Base-by-base conservation (phyloP, 306 rosid species). In the Trifolium subterraneum region DNA sequence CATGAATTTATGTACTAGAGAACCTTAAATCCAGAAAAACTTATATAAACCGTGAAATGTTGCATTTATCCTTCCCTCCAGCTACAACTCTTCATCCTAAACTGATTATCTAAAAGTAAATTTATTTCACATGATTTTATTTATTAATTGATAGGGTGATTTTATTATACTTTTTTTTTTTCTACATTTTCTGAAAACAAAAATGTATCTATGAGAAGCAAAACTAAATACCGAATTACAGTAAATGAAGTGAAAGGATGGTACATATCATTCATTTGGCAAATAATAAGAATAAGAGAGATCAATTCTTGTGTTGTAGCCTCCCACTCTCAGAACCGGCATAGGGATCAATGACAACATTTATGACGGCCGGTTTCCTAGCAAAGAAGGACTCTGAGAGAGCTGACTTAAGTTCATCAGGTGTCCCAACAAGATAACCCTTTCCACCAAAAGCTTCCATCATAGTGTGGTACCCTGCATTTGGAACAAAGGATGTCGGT, bases 361-460 rank as follows among this genome's bases (percentile, higher is more conserved):
- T 81, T 52, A 94, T 48, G 10, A 94, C 95, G 0, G 93, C 93
- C 10, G 97, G 99, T 81, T 90, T 92, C 44, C 84, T 81, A 36
- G 93, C 89, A 22, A 88, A 79, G 82, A 92, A 92, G 54, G 93
- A 73, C 79, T 92, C 93, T 0, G 95, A 82, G 75, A 94, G 93
- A 22, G 99, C 92, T 67, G 84, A 75, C 74, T 85, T 92, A 54
- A 94, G 78, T 73, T 92, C 96, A 61, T 88, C 89, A 0, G 96
- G 97, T 31, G 96, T 90, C 76, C 72, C 84, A 15, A 83, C 84
- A 70, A 86, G 81, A 83, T 90, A 94, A 7, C 99, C 99, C 75
- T 88, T 94, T 48, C 99, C 99, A n/a, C 99, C 96, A 71, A 94
- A 94, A 68, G 99, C 99, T 86, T 94, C 96, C 9, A 94, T 94